Conservation (phyloP, 257 asterid species). For the Verbascum thapsus region DNA sequence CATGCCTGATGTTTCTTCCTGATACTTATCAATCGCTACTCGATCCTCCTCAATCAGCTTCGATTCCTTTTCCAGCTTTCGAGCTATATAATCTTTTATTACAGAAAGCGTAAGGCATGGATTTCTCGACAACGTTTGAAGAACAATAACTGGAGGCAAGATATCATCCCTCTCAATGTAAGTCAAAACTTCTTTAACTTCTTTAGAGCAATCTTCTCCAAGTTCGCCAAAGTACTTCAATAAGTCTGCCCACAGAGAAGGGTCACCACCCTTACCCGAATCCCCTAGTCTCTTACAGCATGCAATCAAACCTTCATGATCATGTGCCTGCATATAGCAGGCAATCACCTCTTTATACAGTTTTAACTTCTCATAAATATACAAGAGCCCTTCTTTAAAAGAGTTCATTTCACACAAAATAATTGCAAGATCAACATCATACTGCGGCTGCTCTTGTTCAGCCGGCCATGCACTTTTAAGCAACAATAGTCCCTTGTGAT, state of each 20-base stretch:
- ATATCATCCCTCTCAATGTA: slow-evolving; percentile 92
- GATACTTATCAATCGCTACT: slow-evolving; percentile 78
- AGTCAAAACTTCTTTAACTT: slow-evolving; percentile 83
- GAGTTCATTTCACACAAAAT: slow-evolving; percentile 86
- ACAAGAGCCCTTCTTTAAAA: slow-evolving; percentile 77
- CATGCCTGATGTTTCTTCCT: slow-evolving; percentile 89
- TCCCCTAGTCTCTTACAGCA: slow-evolving; percentile 98
- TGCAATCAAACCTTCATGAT: slow-evolving; percentile 91
- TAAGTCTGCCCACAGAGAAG: slow-evolving; percentile 91
- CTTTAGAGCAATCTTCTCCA: slow-evolving; percentile 96
- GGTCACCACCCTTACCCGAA: slow-evolving; percentile 83
- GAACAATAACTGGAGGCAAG: slow-evolving; percentile 91
- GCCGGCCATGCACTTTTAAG: slow-evolving; percentile 93
- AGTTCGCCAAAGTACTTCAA: slow-evolving; percentile 96
- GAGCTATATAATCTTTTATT: slow-evolving; percentile 84
- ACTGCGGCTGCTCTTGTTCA: slow-evolving; percentile 83
- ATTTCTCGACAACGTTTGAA: slow-evolving; percentile 84
- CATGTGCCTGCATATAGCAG: slow-evolving; percentile 93
- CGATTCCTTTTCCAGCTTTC: slow-evolving; percentile 92
- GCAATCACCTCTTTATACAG: slow-evolving; percentile 94
- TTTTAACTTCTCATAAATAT: slow-evolving; percentile 88
- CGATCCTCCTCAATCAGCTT: slow-evolving; percentile 91
- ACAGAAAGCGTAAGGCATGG: slow-evolving; percentile 93
- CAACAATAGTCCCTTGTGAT: slow-evolving; percentile 67
- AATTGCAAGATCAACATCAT: slow-evolving; percentile 89